Base-by-base conservation (phyloP, 225 moss, liverwort and hornwort species). In the Anthoceros angustus region DNA sequence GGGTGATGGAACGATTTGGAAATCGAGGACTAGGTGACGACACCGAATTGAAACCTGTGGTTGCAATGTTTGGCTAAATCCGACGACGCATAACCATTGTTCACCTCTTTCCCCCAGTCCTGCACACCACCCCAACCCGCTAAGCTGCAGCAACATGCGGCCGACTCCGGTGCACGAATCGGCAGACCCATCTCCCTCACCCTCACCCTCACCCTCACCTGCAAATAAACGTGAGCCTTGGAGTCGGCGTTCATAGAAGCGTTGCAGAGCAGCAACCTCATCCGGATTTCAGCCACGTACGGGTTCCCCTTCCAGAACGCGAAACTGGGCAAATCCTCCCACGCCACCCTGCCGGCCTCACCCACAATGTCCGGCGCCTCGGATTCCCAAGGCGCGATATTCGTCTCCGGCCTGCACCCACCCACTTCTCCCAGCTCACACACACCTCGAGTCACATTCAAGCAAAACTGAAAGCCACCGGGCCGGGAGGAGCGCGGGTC, bases 291-390 rank as follows among this genome's bases (percentile, higher is more conserved):
- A 39, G 74, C 80, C 38, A 81, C 77, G 43, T 68, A 49, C 18
- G 80, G 75, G 69, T 77, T 81, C 49, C 80, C 80, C 39, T 73
- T 72, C 80, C 80, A 81, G 46, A 66, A 69, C 14, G 80, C 80
- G 62, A 67, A 77, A 0, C 24, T 8, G 10, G 9, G 41, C 66
- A 75, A 74, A 5, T 62, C 23, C 55, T 23, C 64, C 80, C 80
- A 81, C 25, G 50, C 25, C 21, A 12, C 62, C 40, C 43, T 23
- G 40, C 63, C 66, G 9, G 77, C 66, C 26, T 69, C 80, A 25
- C 42, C 68, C 14, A 42, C 41, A 43, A 81, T 77, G 25, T 68
- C 77, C 39, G 43, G 45, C 26, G 32, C 63, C 32, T 81, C 67
- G 48, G 72, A 40, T 32, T 77, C 72, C 80, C 80, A 81, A 1